Evolutionary conservation across 1,284 basidiomycete genomes (phyloP).

Genomic region (Austroboletus rostrupii): DNA sequence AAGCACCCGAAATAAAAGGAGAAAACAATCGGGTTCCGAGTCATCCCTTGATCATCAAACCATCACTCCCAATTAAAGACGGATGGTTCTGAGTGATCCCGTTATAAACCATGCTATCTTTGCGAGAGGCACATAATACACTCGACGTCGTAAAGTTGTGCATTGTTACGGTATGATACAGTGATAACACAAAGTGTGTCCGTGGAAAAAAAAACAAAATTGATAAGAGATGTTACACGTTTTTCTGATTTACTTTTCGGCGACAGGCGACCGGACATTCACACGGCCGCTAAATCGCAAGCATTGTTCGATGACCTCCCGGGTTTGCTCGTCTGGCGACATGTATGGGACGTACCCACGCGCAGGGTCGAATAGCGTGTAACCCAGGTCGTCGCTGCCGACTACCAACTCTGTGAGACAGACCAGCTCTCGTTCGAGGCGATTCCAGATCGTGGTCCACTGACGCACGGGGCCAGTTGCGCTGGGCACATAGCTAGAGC

Average conservation of each 20-base stretch:
- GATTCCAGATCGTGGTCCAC: constrained; percentile 29
- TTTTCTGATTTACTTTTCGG: not conserved
- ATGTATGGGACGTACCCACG: constrained; percentile 24
- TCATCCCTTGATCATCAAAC: too few relatives aligned
- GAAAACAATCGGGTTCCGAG: too few relatives aligned
- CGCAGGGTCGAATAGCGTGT: constrained; percentile 20
- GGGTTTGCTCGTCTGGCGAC: not conserved
- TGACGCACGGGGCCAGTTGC: constrained; percentile 13
- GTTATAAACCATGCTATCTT: too few relatives aligned
- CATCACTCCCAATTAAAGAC: too few relatives aligned
- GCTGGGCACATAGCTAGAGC: constrained; percentile 23
- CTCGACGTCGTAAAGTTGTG: too few relatives aligned
- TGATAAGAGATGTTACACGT: not conserved
- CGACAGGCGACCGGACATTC: constrained; percentile 8
- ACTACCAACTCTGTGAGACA: constrained; percentile 23
- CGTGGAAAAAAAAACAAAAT: not conserved
- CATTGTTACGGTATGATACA: not conserved
- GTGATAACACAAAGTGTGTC: not conserved
- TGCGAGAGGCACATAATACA: too few relatives aligned
- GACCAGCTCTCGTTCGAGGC: constrained; percentile 19
- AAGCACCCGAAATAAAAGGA: too few relatives aligned
- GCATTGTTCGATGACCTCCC: constrained; percentile 14
- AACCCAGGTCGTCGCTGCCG: constrained; percentile 12
- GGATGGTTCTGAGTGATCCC: too few relatives aligned
- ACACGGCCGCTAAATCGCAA: constrained; percentile 12